A percentile compares a stretch with the other conserved stretches of the same genome.
Conservation (phyloP, 768 basidiomycete genomes). For the Russula foetens region DNA sequence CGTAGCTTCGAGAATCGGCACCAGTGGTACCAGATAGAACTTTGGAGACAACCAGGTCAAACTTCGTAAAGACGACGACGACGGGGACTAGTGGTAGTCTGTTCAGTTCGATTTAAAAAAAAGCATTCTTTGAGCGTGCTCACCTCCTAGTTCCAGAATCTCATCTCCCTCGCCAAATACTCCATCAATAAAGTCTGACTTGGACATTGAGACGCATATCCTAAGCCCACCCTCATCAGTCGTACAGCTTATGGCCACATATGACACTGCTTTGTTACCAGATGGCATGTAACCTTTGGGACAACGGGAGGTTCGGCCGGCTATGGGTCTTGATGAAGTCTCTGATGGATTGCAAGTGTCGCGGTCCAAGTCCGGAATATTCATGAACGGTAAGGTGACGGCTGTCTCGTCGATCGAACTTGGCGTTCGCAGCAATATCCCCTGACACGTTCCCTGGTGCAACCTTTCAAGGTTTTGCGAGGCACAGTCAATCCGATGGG, state of each 20-base stretch:
- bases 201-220: constrained; percentile 1
- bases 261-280: background rate
- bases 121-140: background rate
- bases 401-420: background rate
- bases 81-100: background rate
- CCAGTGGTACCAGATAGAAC: background rate
- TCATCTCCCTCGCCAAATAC: background rate
- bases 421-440: background rate
- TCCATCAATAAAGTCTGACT: background rate
- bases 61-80: background rate
- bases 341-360: background rate
- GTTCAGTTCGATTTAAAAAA: background rate
- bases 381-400: background rate
- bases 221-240: background rate
- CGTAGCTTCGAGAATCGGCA: background rate
- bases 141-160: background rate
- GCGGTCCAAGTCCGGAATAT: background rate
- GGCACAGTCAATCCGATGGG: background rate
- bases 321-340: background rate
- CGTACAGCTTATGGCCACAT: background rate
- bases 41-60: background rate
- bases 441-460: background rate
- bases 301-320: background rate
- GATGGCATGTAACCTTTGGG: constrained; percentile 8
- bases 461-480: background rate